Conservation (phyloP, 2,329 filamentous ascomycete genomes). For the Cladosporium sp. region DNA sequence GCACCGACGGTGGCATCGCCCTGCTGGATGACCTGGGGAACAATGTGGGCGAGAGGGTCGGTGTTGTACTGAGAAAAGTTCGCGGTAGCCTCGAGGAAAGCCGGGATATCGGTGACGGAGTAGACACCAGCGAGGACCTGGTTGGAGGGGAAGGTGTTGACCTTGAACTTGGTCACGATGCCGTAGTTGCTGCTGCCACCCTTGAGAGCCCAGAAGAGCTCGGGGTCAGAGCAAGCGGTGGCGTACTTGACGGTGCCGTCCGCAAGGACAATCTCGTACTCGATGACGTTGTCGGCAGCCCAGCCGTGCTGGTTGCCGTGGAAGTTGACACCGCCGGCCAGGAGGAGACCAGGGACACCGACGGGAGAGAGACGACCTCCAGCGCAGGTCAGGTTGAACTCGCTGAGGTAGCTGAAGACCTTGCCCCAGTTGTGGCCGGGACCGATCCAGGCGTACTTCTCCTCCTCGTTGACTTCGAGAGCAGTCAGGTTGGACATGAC, state of each 20-base stretch:
- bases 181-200: slow-evolving; percentile 51
- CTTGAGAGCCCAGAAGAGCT: slow-evolving; percentile 52
- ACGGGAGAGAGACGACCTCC: slow-evolving; percentile 19
- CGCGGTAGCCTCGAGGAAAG: slow-evolving; percentile 17
- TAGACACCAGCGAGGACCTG: slow-evolving; percentile 20
- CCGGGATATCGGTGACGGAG: slow-evolving; percentile 18
- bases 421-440: slow-evolving; percentile 19
- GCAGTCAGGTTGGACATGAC: slow-evolving; percentile 21
- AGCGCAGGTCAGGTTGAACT: slow-evolving; percentile 14
- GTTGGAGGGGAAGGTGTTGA: slow-evolving; percentile 17
- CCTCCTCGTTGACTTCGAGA: slow-evolving; percentile 14
- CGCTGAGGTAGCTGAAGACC: slow-evolving; percentile 17
- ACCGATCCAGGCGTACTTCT: slow-evolving; percentile 17
- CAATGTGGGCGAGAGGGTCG: slow-evolving; percentile 18
- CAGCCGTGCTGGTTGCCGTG: slow-evolving; percentile 52
- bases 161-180: slow-evolving; percentile 40
- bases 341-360: slow-evolving; percentile 19
- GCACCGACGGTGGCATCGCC: slow-evolving; percentile 13
- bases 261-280: slow-evolving; percentile 49
- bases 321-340: slow-evolving; percentile 53
- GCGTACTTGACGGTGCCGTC: slow-evolving; percentile 42
- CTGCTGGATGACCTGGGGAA: slow-evolving; percentile 18
- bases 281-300: slow-evolving; percentile 42
- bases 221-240: slow-evolving; percentile 47
- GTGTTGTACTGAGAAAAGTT: slow-evolving; percentile 21